Conservation (phyloP, 495 filamentous ascomycete species). For the Schizothecium vesticola region DNA sequence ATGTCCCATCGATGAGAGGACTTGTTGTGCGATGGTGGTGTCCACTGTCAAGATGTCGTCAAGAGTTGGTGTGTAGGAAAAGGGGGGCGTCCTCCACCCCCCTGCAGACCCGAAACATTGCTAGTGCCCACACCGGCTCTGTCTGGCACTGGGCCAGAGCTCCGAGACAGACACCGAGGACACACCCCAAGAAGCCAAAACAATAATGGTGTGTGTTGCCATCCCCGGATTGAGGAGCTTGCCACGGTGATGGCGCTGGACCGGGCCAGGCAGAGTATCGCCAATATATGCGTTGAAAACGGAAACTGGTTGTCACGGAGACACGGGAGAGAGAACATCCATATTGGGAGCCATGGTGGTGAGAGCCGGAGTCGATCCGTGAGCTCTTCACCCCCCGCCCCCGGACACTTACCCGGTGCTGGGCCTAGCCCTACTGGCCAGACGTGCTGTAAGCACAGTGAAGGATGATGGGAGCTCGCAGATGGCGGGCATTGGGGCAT, state of each 20-base stretch:
- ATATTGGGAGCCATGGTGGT: background rate
- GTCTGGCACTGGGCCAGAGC: background rate
- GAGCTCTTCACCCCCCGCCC: background rate
- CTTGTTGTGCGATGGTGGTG: background rate
- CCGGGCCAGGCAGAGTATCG: background rate
- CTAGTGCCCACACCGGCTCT: background rate
- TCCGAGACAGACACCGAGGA: background rate
- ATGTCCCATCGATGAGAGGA: background rate
- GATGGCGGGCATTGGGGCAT: background rate
- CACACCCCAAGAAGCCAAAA: background rate
- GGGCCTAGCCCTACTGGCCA: background rate
- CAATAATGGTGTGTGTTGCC: background rate
- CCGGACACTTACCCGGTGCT: background rate
- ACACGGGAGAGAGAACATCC: background rate
- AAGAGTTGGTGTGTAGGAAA: background rate
- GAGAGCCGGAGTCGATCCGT: background rate
- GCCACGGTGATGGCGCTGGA: background rate
- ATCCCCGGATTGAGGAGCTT: background rate
- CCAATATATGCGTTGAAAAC: background rate
- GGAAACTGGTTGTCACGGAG: background rate
- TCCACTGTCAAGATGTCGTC: background rate
- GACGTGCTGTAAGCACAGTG: background rate
- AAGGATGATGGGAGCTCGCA: background rate
- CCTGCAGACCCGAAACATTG: conserved; percentile 6
- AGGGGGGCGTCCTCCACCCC: background rate